These are phyloP conservation scores for Cystobasidium tubakii DNA, from an alignment of 768 basidiomycete species.

Conservation along the genomic window DNA sequence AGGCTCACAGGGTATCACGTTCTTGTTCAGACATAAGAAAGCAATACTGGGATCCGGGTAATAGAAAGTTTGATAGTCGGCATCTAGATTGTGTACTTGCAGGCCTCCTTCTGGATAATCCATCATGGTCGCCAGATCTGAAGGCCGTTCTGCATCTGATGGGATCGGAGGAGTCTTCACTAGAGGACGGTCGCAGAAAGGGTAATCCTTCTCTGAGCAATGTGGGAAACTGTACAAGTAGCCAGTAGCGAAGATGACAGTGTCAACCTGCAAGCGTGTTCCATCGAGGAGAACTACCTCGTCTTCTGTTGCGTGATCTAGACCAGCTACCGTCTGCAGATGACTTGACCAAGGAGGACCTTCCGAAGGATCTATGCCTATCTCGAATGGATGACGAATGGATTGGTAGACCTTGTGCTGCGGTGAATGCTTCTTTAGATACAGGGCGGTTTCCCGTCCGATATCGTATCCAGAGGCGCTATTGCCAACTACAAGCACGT, in stretches of 20 bases:
- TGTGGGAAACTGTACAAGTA: conserved; percentile 51
- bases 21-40: conserved; percentile 40
- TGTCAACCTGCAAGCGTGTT: conserved; percentile 44
- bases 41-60: conserved; percentile 48
- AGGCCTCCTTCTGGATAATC: conserved; percentile 45
- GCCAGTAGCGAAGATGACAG: conserved; percentile 51
- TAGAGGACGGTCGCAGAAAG: conserved; percentile 44
- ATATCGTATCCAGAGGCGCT: conserved; percentile 52
- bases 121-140: conserved; percentile 29
- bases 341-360: conserved; percentile 47
- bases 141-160: background rate
- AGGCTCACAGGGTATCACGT: conserved; percentile 24
- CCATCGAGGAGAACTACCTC: conserved; percentile 47
- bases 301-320: conserved; percentile 29
- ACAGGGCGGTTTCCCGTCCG: conserved; percentile 45
- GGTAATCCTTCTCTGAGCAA: conserved; percentile 44
- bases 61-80: conserved; percentile 48
- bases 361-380: conserved; percentile 42
- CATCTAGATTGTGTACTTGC: conserved; percentile 48
- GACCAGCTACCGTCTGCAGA: conserved; percentile 39
- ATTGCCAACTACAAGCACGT: conserved; percentile 50
- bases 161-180: conserved; percentile 25
- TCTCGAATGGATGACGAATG: conserved; percentile 25
- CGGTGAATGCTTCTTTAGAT: conserved; percentile 1
- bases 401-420: conserved; percentile 40